Percentiles rank a stretch among this genome's conserved stretches.
phyloP scores from a whole-genome alignment of 2,329 filamentous ascomycete genomes.

The Stachybotrys echinatus region DNA sequence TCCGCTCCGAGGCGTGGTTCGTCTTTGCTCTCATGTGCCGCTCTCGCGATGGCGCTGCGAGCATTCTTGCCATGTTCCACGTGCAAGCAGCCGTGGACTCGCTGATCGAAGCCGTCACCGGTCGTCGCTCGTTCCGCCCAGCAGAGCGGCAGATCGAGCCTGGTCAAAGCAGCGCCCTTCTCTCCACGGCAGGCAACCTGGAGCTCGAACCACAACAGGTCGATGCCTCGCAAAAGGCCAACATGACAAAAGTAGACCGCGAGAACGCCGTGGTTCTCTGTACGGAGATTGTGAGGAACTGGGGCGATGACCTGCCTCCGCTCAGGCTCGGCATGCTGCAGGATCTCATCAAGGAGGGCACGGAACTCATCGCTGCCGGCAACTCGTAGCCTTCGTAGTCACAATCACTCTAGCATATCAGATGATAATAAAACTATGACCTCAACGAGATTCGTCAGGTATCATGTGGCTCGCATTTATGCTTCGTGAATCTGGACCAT shows the following conservation, averaged over 20 bases:
- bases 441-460: too few relatives aligned
- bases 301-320: conserved; percentile 32
- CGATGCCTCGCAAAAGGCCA: conserved; percentile 35
- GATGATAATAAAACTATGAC: conserved; percentile 1
- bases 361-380: conserved; percentile 32
- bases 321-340: conserved; percentile 36
- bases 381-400: conserved; percentile 9
- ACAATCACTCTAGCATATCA: conserved; percentile 3
- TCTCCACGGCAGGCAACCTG: conserved; percentile 23
- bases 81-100: conserved; percentile 35
- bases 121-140: conserved; percentile 21
- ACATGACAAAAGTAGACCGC: conserved; percentile 47
- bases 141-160: conserved; percentile 11
- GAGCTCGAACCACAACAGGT: conserved; percentile 42
- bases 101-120: conserved; percentile 44
- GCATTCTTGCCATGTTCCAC: conserved; percentile 38
- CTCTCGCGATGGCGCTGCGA: conserved; percentile 39
- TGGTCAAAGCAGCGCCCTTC: not conserved
- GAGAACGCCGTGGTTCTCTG: conserved; percentile 58
- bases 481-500: conserved; percentile 19
- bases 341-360: conserved; percentile 44
- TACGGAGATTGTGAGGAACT: conserved; percentile 45
- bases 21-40: conserved; percentile 56
- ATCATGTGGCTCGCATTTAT: conserved; percentile 5
- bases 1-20: conserved; percentile 58